Evolutionary conservation across 148 eudicot genomes (phyloP), one percentile per base, ranked within the genome.

Genomic region (Polygonum aviculare): DNA sequence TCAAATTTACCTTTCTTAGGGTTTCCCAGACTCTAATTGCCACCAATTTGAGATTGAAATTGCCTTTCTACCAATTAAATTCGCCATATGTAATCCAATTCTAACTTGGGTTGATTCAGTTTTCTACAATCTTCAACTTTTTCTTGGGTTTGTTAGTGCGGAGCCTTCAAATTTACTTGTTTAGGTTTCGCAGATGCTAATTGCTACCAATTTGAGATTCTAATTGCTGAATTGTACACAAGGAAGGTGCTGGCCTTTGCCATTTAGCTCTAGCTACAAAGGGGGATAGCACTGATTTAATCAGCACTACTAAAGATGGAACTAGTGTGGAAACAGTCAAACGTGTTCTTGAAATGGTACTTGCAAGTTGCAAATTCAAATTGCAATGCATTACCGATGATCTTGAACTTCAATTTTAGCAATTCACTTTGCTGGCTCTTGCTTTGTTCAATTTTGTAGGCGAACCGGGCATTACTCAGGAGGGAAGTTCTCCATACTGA

Each of bases 401-500:
- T 49, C 50, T n/a, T 49, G 36, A 26, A 40, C 16, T 40, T 41
- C 33, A 57, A 19, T 14, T 22, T 76, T 38, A 35, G n/a, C 7
- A 72, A 45, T 7, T 39, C 12, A 40, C 14, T 41, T 33, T 15
- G 12, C 3, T 73, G 55, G 65, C 2, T 39, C 3, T 38, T 75
- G 12, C 21, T 6, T 19, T n/a, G 5, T 12, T 31, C 60, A 74
- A 44, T 63, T 73, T 44, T 73, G 38, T 75, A 94, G 98, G 98
- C 96, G 75, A 86, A 85, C 36, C 87, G 88, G 35, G 96, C 94
- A 22, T 87, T 90, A 41, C 35, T 83, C 67, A 89, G 96, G 84
- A 82, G 91, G 81, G 96, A 88, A 85, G 85, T 88, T 62, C 80
- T 90, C 77, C 91, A 94, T 80, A 94, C 97, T 31, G 89, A 92